These are phyloP conservation scores for Tuber brumale DNA, from an alignment of 495 filamentous ascomycete genomes.

Conservation along the genomic window DNA sequence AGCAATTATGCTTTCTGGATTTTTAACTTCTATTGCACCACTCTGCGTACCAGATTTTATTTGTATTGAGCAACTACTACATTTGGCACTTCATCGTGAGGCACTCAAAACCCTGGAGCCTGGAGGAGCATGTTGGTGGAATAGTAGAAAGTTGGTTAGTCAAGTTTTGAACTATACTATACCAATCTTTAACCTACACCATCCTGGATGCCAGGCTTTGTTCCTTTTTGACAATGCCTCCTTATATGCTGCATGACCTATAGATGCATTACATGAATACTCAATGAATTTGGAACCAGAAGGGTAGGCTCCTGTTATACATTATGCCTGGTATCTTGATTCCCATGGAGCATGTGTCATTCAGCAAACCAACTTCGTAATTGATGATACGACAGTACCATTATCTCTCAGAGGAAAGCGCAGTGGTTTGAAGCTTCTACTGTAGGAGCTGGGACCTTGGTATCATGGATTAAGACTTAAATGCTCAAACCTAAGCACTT, in stretches of 20 bases:
- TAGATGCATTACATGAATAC: constrained; percentile 1
- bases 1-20: neutral
- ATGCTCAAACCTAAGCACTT: neutral
- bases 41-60: constrained; percentile 4
- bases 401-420: neutral
- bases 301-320: constrained; percentile 7
- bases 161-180: constrained; percentile 11
- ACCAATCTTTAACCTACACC: constrained; percentile 6
- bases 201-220: neutral
- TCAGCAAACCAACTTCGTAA: neutral
- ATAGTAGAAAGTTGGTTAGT: neutral
- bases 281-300: neutral
- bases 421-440: neutral
- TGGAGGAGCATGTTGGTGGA: constrained; percentile 7
- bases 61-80: neutral
- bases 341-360: neutral
- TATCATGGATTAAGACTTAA: neutral
- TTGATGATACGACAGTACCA: neutral
- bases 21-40: neutral
- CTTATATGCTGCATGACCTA: neutral
- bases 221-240: constrained; percentile 11
- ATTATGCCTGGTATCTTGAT: neutral
- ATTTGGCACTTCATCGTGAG: neutral
- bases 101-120: neutral
- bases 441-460: constrained; percentile 7